Conservation (phyloP, 208 protist species). For the Leishmania tropica region DNA sequence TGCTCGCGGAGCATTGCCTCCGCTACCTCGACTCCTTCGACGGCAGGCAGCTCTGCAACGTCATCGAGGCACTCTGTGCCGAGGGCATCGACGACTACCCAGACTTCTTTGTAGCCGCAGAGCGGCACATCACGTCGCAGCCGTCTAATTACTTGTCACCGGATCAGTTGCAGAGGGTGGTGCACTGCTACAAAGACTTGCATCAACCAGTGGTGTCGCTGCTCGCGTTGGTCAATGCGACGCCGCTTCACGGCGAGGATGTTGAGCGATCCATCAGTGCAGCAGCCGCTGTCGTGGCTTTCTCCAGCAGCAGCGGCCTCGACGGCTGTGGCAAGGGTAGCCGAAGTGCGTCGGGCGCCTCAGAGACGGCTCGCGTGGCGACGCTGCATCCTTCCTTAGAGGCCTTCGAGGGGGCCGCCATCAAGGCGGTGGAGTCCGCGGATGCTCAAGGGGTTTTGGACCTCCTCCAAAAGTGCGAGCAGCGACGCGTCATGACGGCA, state of each 20-base stretch:
- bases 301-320: constrained; percentile 5
- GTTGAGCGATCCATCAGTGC: constrained; percentile 30
- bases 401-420: constrained; percentile 50
- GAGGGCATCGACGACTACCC: constrained; percentile 62
- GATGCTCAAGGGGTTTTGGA: constrained; percentile 54
- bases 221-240: constrained; percentile 35
- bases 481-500: constrained; percentile 57
- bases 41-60: constrained; percentile 59
- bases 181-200: constrained; percentile 70
- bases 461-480: constrained; percentile 70
- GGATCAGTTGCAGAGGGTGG: constrained; percentile 56
- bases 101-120: constrained; percentile 77
- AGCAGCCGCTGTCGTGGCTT: constrained; percentile 20
- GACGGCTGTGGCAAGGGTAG: background rate
- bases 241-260: constrained; percentile 21
- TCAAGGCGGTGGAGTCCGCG: constrained; percentile 36
- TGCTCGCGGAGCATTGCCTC: constrained; percentile 81
- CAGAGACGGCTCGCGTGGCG: background rate
- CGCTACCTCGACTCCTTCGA: constrained; percentile 60
- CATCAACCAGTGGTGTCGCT: constrained; percentile 67
- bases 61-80: constrained; percentile 59
- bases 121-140: constrained; percentile 62
- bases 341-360: background rate
- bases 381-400: constrained; percentile 36
- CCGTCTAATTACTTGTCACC: constrained; percentile 47